Conservation (phyloP, 2,329 filamentous ascomycete genomes). For the Sporothrix brunneoviolacea region DNA sequence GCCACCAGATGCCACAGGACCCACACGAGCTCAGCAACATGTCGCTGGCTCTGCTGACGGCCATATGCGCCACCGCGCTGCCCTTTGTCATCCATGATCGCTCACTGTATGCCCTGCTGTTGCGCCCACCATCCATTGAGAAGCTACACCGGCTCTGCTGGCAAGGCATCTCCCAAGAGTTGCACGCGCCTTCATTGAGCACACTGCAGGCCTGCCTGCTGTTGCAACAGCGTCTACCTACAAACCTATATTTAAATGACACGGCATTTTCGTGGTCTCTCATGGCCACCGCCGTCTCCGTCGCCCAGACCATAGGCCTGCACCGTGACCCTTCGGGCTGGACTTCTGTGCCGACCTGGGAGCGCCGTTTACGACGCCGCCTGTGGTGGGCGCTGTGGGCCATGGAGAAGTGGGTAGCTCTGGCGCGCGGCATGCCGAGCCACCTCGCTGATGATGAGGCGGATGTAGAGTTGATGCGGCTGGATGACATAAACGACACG, state of each 20-base stretch:
- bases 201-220: constrained; percentile 29
- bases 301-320: constrained; percentile 27
- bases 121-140: constrained; percentile 25
- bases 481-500: constrained; percentile 21
- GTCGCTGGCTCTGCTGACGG: constrained; percentile 32
- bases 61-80: constrained; percentile 37
- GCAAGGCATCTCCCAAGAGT: constrained; percentile 25
- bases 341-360: constrained; percentile 26
- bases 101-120: constrained; percentile 25
- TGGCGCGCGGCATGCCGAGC: constrained; percentile 28
- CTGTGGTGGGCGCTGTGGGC: constrained; percentile 27
- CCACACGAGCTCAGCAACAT: constrained; percentile 27
- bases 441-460: constrained; percentile 20
- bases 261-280: constrained; percentile 29
- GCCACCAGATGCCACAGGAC: constrained; percentile 26
- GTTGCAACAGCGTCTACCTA: constrained; percentile 27
- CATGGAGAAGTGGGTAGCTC: constrained; percentile 29
- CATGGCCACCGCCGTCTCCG: constrained; percentile 27
- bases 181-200: constrained; percentile 27
- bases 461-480: constrained; percentile 24
- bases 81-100: constrained; percentile 39
- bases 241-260: constrained; percentile 27
- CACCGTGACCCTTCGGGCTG: constrained; percentile 26
- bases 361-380: constrained; percentile 26
- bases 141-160: constrained; percentile 27